Evolutionary conservation across 139 green algal species (phyloP).

Genomic region (Coelastrella sp.): DNA sequence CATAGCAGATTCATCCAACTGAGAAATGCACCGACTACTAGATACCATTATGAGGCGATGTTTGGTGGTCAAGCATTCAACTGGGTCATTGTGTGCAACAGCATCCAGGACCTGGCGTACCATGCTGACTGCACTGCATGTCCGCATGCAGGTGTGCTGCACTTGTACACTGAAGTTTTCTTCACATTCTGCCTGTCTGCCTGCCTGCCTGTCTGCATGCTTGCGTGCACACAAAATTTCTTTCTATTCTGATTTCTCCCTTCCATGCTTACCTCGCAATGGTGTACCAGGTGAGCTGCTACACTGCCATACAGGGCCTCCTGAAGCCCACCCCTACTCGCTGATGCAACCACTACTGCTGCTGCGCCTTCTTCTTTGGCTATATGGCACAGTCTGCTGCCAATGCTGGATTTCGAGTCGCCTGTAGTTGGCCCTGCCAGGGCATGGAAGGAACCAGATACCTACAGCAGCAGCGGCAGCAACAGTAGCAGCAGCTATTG

Average conservation of each 20-base stretch:
- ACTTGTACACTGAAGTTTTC: background rate
- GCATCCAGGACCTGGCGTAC: too few species aligned
- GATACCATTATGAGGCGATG: too few species aligned
- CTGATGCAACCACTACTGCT: conserved; percentile 28
- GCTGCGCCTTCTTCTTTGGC: conserved; percentile 4
- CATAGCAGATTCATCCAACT: too few species aligned
- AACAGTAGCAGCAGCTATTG: background rate
- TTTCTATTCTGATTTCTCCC: too few species aligned
- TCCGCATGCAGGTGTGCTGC: background rate
- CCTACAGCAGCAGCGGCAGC: conserved; percentile 22
- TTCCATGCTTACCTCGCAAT: conserved; percentile 19
- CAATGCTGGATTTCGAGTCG: conserved; percentile 5
- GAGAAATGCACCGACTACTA: too few species aligned
- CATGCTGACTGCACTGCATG: too few species aligned
- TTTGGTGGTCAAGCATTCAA: too few species aligned
- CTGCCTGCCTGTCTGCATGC: too few species aligned
- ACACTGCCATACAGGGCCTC: conserved; percentile 26
- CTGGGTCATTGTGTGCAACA: too few species aligned
- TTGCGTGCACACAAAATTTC: too few species aligned
- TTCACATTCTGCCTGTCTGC: too few species aligned
- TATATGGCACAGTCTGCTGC: background rate
- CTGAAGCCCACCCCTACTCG: conserved; percentile 1
- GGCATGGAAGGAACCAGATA: background rate
- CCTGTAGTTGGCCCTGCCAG: background rate
- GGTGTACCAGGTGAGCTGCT: conserved; percentile 10